phyloP scores from a whole-genome alignment of 2,329 filamentous ascomycete species.

The Alternaria panax region DNA sequence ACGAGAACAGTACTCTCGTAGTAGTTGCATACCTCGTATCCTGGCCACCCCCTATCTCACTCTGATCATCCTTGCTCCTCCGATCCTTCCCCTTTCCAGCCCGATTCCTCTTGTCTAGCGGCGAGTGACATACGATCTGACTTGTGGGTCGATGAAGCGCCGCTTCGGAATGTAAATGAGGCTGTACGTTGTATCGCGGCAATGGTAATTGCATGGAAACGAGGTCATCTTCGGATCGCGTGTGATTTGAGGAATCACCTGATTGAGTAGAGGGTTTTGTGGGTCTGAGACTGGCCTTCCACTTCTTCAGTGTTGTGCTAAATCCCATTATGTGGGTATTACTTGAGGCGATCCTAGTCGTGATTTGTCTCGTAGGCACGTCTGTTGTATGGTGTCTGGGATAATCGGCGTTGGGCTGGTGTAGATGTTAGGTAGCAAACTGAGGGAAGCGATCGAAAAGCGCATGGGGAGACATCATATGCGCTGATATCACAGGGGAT shows the following conservation, averaged over 20 bases:
- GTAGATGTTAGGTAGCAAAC: neutral
- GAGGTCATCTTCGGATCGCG: slow-evolving; percentile 9
- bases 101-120: slow-evolving; percentile 7
- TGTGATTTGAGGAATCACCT: neutral
- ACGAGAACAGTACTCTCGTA: neutral
- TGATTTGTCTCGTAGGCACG: neutral
- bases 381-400: neutral
- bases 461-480: neutral
- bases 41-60: neutral
- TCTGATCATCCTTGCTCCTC: neutral
- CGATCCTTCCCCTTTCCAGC: neutral
- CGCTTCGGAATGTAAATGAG: neutral
- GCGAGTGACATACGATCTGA: slow-evolving; percentile 8
- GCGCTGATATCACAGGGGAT: neutral
- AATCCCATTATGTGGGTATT: slow-evolving; percentile 1
- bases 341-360: neutral
- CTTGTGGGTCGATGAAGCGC: slow-evolving; percentile 1
- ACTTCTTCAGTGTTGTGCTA: neutral
- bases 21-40: neutral
- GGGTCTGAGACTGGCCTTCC: neutral
- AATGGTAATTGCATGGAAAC: slow-evolving; percentile 3
- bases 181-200: neutral
- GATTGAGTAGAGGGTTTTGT: neutral
- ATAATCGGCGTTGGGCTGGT: neutral
- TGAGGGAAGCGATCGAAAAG: neutral